phyloP scores from a whole-genome alignment of 192 early-diverging fungal species.

The Rhizophagus clarus region DNA sequence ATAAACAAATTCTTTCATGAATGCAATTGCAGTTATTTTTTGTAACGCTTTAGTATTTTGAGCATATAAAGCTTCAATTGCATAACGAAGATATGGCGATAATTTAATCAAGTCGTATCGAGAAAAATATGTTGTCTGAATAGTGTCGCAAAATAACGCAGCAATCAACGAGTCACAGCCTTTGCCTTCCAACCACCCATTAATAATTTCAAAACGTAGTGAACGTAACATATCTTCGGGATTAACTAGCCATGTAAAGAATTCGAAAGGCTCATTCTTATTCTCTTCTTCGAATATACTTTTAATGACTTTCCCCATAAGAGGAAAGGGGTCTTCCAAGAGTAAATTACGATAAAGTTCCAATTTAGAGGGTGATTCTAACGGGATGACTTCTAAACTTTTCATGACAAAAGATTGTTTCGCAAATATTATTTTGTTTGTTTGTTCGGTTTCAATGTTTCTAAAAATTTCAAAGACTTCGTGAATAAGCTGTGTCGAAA shows the following conservation, averaged over 20 bases:
- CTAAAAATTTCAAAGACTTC: constrained; percentile 12
- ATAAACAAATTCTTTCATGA: constrained; percentile 30
- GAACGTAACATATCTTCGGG: neutral
- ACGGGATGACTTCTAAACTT: constrained; percentile 21
- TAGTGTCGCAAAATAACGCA: constrained; percentile 30
- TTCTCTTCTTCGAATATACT: constrained; percentile 22
- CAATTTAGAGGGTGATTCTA: constrained; percentile 8
- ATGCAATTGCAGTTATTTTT: constrained; percentile 23
- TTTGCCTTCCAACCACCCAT: constrained; percentile 3
- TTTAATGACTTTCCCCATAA: constrained; percentile 14
- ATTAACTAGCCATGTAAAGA: neutral
- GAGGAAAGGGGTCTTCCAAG: constrained; percentile 23
- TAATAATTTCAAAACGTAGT: constrained; percentile 15
- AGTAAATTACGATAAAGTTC: constrained; percentile 26
- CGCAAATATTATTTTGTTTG: neutral
- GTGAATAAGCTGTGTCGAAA: neutral
- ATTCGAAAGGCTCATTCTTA: neutral
- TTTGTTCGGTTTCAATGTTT: neutral
- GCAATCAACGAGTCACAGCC: constrained; percentile 22
- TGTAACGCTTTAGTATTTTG: neutral
- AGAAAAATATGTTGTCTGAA: constrained; percentile 20
- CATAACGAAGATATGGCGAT: neutral
- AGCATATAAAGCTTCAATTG: constrained; percentile 1
- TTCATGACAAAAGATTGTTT: constrained; percentile 9
- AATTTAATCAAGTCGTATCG: neutral